These are phyloP conservation scores for Linnemannia hyalina DNA, from an alignment of 192 early-diverging fungal species.

Conservation along the genomic window DNA sequence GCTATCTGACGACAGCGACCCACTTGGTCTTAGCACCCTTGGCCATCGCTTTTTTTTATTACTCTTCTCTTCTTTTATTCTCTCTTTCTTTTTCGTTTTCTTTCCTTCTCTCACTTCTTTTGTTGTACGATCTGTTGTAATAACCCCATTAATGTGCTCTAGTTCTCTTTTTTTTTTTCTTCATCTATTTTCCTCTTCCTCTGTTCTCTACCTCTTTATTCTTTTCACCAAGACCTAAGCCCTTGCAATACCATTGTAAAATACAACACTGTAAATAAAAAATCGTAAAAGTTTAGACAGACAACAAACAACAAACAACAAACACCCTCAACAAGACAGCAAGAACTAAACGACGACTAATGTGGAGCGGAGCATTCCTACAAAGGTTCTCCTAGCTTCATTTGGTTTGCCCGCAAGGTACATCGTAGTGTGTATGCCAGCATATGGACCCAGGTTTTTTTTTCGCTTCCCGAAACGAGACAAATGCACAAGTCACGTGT, in stretches of 20 bases:
- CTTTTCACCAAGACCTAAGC: background rate
- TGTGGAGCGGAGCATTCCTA: background rate
- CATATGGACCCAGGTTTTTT: background rate
- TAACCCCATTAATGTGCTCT: slow-evolving; percentile 4
- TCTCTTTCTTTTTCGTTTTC: background rate
- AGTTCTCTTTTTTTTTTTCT: background rate
- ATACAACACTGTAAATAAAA: background rate
- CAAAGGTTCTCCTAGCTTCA: background rate
- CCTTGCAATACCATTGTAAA: background rate
- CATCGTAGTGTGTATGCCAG: background rate
- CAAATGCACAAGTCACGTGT: background rate
- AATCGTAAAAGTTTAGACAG: background rate
- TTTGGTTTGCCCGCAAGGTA: slow-evolving; percentile 1
- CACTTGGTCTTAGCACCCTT: background rate
- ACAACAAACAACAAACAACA: background rate
- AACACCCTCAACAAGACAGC: background rate
- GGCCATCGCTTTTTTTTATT: background rate
- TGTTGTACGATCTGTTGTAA: background rate
- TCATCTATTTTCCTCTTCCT: background rate
- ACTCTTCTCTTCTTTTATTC: background rate
- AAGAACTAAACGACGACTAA: background rate
- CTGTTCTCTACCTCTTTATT: background rate
- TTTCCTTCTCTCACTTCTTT: background rate
- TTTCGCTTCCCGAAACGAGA: no score
- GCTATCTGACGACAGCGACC: background rate